These are phyloP conservation scores for Fragilaria crotonensis DNA, from an alignment of 108 stramenopile species.

Conservation along the genomic window DNA sequence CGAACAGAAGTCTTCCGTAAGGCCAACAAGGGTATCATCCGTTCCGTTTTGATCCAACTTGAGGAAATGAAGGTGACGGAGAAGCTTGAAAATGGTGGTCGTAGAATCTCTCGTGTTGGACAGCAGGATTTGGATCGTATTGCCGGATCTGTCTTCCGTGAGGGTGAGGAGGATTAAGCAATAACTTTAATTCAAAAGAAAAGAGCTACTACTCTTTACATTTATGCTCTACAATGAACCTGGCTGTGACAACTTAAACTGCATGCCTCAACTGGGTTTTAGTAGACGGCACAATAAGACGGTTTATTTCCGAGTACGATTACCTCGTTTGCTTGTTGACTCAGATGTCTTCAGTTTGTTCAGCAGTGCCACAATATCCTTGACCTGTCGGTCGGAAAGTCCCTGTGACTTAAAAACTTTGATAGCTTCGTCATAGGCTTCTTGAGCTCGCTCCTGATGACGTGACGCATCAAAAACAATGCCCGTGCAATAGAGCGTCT, in stretches of 20 bases:
- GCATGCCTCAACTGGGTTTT: no score
- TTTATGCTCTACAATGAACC: no score
- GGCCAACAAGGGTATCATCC: constrained; percentile 92
- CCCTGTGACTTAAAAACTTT: constrained; percentile 41
- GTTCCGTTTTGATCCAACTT: constrained; percentile 88
- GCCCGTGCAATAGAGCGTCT: constrained; percentile 42
- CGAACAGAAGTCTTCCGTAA: constrained; percentile 92
- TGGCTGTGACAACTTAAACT: no score
- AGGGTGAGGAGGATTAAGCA: constrained; percentile 51
- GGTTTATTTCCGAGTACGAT: no score
- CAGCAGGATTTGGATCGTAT: constrained; percentile 99
- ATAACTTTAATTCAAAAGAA: no score
- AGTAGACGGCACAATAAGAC: no score
- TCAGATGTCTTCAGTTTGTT: constrained; percentile 19
- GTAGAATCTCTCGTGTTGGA: constrained; percentile 90
- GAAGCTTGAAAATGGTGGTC: constrained; percentile 73
- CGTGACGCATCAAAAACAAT: constrained; percentile 36
- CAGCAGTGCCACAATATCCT: no score
- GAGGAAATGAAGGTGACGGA: constrained; percentile 95
- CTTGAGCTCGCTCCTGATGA: constrained; percentile 28
- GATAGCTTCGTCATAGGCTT: constrained; percentile 40
- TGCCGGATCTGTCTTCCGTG: constrained; percentile 83
- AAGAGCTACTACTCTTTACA: no score
- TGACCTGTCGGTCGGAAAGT: background rate
- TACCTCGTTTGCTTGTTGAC: background rate